Conservation (phyloP, 2,329 filamentous ascomycete genomes). For the Zymoseptoria pseudotritici region DNA sequence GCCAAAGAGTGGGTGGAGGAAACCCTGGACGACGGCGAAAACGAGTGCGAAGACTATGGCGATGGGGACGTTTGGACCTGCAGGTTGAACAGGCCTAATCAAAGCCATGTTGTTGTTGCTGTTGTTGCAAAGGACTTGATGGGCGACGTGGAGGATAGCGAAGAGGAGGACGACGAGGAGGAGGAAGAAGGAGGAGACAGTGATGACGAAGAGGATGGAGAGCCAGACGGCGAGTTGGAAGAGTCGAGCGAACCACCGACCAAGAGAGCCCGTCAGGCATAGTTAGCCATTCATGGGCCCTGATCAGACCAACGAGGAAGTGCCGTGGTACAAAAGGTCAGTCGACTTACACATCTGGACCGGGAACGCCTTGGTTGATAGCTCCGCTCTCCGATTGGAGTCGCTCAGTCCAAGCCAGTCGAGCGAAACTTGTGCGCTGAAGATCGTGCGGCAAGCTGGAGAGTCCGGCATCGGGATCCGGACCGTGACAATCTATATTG, state of each 20-base stretch:
- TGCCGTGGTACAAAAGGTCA: not conserved
- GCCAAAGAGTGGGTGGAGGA: not conserved
- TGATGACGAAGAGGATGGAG: not conserved
- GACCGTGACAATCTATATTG: no score
- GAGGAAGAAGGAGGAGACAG: not conserved
- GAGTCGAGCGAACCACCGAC: not conserved
- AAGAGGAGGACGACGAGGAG: not conserved
- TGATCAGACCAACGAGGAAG: no score
- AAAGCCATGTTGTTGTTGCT: not conserved
- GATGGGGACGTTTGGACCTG: not conserved
- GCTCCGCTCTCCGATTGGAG: not conserved
- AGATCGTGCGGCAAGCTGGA: no score
- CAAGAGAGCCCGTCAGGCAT: not conserved
- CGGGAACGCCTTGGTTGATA: not conserved
- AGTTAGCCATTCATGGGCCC: not conserved
- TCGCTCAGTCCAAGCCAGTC: not conserved
- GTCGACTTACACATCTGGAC: not conserved
- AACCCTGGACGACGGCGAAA: not conserved
- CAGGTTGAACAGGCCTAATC: not conserved
- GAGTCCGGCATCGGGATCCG: no score
- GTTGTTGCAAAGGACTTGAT: not conserved
- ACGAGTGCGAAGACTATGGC: not conserved
- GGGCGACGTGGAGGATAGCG: not conserved
- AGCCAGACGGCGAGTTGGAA: not conserved
- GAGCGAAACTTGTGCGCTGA: not conserved